Evolutionary conservation across 179 eudicot species (phyloP), one percentile per base, ranked within the genome.

Genomic region (Carnegiea gigantea): DNA sequence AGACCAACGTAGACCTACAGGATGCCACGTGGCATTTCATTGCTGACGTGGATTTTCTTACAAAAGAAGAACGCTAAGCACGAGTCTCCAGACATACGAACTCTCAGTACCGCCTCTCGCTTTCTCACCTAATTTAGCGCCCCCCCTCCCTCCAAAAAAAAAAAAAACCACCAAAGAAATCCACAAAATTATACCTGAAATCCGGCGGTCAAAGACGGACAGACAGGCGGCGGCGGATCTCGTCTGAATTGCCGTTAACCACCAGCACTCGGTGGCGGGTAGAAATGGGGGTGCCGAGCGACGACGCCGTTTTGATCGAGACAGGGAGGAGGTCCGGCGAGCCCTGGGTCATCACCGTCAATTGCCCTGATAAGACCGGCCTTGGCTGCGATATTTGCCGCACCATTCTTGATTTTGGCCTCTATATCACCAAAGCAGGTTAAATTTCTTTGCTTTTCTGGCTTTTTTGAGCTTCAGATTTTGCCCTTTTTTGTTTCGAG

Each of bases 301-400:
- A 70, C 73, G 73, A 70, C 73, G 44, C 46, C 73, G 73, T 70
- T 30, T 70, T 70, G 73, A 70, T 70, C n/a, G 73, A 70, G 73
- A 70, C 82, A 80, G 89, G 90, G 44, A 86, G 78, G 75, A 89
- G 68, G 76, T 78, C 84, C 9, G 90, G 92, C 7, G 97, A 93
- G 6, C 91, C 93, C 0, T 86, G 88, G 84, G 87, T 93, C 4
- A 85, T 93, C 78, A 93, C 98, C 70, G 92, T 93, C 38, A 92
- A 93, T 85, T 93, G 98, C 78, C 92, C 96, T 6, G 94, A 93
- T 79, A 85, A 90, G 77, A 83, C 92, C 6, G 98, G 98, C 14
- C 92, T 93, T 53, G 90, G 85, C 74, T 91, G 88, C 78, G 96
- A 93, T 84, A 89, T 93, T 62, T 88, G 89, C 78, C 88, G 91